These are phyloP conservation scores for Manihot esculenta DNA, from an alignment of 441 rosid genomes.

Conservation along the genomic window DNA sequence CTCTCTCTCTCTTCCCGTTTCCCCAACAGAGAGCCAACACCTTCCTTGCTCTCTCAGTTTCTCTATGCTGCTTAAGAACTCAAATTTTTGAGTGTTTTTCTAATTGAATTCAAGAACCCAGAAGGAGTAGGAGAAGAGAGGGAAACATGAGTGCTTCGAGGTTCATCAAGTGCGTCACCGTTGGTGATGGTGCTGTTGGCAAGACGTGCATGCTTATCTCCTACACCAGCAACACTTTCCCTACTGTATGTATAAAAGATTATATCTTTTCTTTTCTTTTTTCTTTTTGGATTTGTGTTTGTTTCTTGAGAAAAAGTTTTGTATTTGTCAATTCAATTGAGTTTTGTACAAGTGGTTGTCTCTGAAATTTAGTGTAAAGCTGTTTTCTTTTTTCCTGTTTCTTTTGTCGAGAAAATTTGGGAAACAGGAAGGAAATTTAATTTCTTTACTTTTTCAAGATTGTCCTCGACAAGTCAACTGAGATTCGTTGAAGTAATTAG, in stretches of 20 bases:
- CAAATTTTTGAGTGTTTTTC: conserved; percentile 19
- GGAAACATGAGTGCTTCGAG: conserved; percentile 75
- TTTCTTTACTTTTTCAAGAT: background rate
- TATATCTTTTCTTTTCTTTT: background rate
- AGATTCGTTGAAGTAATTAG: background rate
- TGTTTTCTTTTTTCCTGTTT: background rate
- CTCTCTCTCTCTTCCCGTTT: background rate
- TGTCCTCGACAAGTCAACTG: background rate
- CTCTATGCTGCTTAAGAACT: background rate
- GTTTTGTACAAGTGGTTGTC: background rate
- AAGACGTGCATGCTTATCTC: conserved; percentile 98
- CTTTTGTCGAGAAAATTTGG: conserved; percentile 10
- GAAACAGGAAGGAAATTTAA: background rate
- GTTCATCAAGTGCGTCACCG: conserved; percentile 93
- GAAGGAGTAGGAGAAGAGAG: background rate
- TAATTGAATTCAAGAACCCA: conserved; percentile 11
- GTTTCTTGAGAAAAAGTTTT: conserved; percentile 24
- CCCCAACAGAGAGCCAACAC: no score
- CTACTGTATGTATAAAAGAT: conserved; percentile 54
- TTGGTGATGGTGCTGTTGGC: conserved; percentile 99
- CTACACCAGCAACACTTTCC: conserved; percentile 95
- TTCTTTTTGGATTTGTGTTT: conserved; percentile 13
- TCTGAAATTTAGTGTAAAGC: background rate
- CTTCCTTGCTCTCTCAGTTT: no score
- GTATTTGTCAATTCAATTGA: background rate